These are phyloP conservation scores for Striga asiatica DNA, from an alignment of 257 asterid genomes.

Conservation along the genomic window DNA sequence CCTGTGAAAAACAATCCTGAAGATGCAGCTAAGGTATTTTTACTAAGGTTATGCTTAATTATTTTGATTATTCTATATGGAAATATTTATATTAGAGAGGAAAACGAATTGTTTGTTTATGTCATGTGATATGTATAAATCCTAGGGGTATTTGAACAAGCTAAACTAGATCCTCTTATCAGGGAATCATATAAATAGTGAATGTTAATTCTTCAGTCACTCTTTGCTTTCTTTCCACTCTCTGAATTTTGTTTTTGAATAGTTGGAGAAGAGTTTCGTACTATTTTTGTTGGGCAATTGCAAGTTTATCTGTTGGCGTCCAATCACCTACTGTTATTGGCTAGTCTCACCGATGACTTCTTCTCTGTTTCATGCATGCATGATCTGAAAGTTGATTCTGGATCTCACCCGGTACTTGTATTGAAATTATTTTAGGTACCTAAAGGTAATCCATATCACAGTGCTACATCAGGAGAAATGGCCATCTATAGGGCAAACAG, in stretches of 20 bases:
- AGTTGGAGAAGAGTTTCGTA: neutral
- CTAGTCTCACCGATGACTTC: neutral
- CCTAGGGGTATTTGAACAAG: neutral
- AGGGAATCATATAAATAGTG: neutral
- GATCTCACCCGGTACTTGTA: constrained; percentile 15
- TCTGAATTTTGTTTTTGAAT: neutral
- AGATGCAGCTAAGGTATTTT: constrained; percentile 97
- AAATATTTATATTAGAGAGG: neutral
- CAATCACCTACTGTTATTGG: neutral
- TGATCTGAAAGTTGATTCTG: constrained; percentile 14
- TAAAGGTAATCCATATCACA: constrained; percentile 93
- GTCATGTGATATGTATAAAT: no score
- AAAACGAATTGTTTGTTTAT: no score
- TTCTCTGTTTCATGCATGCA: constrained; percentile 11
- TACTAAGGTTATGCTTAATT: no score
- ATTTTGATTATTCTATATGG: neutral
- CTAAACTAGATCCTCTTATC: neutral
- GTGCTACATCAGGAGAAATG: constrained; percentile 99
- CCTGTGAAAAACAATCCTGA: constrained; percentile 99
- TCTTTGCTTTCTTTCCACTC: no score
- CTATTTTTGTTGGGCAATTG: neutral
- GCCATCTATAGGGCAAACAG: constrained; percentile 83
- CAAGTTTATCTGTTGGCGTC: neutral
- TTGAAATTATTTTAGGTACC: constrained; percentile 51
- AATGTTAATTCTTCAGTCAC: no score